Percentiles rank a stretch among this genome's conserved stretches.
Evolutionary conservation across 2,329 filamentous ascomycete genomes (phyloP).

Genomic region (Chrysoporthe puriensis): DNA sequence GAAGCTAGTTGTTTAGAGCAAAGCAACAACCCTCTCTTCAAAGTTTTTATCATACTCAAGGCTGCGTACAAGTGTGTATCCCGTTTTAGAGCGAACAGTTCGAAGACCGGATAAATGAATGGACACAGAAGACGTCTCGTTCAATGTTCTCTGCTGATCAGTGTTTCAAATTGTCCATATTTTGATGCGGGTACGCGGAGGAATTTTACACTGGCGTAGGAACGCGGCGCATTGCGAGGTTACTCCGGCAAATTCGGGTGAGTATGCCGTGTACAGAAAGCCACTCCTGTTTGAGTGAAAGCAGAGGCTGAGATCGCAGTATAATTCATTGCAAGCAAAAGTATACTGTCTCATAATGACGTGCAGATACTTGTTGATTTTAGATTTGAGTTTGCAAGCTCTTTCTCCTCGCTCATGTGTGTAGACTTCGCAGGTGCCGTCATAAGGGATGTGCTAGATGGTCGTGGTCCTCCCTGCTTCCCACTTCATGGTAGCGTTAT

Average conservation of each 20-base stretch:
- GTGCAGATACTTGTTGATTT: neutral
- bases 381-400: neutral
- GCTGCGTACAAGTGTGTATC: constrained; percentile 56
- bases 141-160: neutral
- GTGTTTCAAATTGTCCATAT: neutral
- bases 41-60: constrained; percentile 54
- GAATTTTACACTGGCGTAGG: neutral
- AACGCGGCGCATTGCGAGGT: neutral
- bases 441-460: neutral
- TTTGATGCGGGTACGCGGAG: neutral
- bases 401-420: neutral
- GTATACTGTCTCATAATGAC: neutral
- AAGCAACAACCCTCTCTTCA: constrained; percentile 48
- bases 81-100: constrained; percentile 30
- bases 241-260: neutral
- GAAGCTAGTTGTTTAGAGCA: constrained; percentile 52
- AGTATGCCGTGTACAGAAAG: neutral
- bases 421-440: neutral
- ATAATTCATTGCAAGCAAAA: neutral
- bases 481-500: neutral
- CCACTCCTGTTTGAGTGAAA: neutral
- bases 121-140: neutral
- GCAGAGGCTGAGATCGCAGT: neutral
- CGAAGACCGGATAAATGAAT: neutral
- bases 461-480: neutral